Conservation (phyloP, 1,139 yeast species). For the Saccharomyces hybrid region DNA sequence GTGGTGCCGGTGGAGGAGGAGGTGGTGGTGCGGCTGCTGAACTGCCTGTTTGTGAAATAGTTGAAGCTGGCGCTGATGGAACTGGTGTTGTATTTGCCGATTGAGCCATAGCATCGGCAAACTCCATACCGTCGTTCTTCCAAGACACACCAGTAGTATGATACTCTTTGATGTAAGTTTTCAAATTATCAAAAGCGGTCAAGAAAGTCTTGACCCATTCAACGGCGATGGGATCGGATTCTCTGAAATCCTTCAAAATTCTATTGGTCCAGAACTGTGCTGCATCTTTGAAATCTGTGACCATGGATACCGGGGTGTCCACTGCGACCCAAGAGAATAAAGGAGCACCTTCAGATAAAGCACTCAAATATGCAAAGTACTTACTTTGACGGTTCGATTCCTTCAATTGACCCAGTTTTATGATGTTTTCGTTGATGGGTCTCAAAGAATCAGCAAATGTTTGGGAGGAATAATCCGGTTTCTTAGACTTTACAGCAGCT, state of each 20-base stretch:
- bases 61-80: slow-evolving; percentile 10
- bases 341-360: slow-evolving; percentile 84
- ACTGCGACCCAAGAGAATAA: slow-evolving; percentile 86
- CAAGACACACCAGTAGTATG: slow-evolving; percentile 81
- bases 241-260: slow-evolving; percentile 75
- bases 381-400: slow-evolving; percentile 67
- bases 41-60: slow-evolving; percentile 30
- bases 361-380: slow-evolving; percentile 62
- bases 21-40: slow-evolving; percentile 34
- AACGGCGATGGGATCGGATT: slow-evolving; percentile 54
- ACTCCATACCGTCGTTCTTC: slow-evolving; percentile 51
- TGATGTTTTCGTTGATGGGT: slow-evolving; percentile 62
- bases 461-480: slow-evolving; percentile 55
- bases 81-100: slow-evolving; percentile 17
- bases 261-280: slow-evolving; percentile 93
- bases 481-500: slow-evolving; percentile 52
- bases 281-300: slow-evolving; percentile 81
- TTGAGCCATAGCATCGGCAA: slow-evolving; percentile 41
- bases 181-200: slow-evolving; percentile 59
- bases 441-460: slow-evolving; percentile 49
- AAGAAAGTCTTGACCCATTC: slow-evolving; percentile 74
- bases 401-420: slow-evolving; percentile 53
- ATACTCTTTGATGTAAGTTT: slow-evolving; percentile 62
- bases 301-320: slow-evolving; percentile 56
- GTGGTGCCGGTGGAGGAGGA: slow-evolving; percentile 61